Base-by-base conservation (phyloP, 495 filamentous ascomycete genomes). In the Tuber umbilicatum region DNA sequence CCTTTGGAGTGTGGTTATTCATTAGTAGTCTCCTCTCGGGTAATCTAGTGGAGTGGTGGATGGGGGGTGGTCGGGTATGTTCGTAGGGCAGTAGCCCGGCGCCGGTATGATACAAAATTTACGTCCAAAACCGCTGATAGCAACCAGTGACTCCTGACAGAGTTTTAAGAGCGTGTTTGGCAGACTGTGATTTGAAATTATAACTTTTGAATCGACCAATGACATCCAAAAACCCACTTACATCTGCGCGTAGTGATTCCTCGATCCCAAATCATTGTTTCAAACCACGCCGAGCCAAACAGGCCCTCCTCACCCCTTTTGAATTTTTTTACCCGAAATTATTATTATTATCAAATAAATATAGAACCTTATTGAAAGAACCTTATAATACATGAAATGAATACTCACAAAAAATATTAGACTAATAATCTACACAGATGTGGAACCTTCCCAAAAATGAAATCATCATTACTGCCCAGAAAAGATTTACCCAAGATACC, bases 321-420 rank as follows among this genome's bases (percentile, higher is more conserved):
- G 2, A 64, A 5, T 5, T 14, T 27, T 64, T 64, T 17, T 5
- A 23, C 45, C 14, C 5, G 17, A 64, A 27, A 64, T 35, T 64
- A 64, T 35, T 17, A 35, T 64, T 64, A 17, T 16, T 64, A n/a
- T n/a, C n/a, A 60, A 14, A 10, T 10, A 0, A 45, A 45, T 14
- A 10, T 35, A 64, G 55, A 31, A 35, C 55, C 55, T 12, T 31
- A 31, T 31, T 31, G 12, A 64, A 31, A 45, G n/a, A 64, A 64
- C 27, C 55, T 64, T 64, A 64, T 64, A 64, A 64, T 64, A 64
- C 55, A 64, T 64, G 55, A 35, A 64, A 17, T 64, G 27, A 64
- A 64, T 64, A 64, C 3, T 17, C 14, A 64, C 55, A 64, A 5
- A 0, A 64, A 64, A 64, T 35, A 35, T 31, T 35, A 64, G 55